These are phyloP conservation scores for Dictyostelium intermedium DNA, from an alignment of 78 protist species.

Conservation along the genomic window DNA sequence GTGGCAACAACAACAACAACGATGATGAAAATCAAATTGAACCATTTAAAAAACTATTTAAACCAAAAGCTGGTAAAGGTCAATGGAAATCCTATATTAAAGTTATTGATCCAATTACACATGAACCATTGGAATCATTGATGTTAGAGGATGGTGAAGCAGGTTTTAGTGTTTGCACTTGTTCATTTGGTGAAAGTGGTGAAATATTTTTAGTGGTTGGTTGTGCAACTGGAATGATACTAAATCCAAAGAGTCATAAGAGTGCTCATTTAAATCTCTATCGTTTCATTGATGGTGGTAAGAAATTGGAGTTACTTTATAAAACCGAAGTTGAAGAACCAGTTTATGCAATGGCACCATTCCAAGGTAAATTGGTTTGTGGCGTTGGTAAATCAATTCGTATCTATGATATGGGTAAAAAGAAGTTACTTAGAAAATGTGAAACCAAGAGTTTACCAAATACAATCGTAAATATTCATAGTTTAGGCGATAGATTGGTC, in stretches of 20 bases:
- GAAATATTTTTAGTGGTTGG: slow-evolving; percentile 92
- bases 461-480: slow-evolving; percentile 40
- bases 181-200: slow-evolving; percentile 79
- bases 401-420: slow-evolving; percentile 95
- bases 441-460: slow-evolving; percentile 85
- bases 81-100: slow-evolving; percentile 93
- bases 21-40: slow-evolving; percentile 57
- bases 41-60: not conserved
- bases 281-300: slow-evolving; percentile 58
- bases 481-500: slow-evolving; percentile 87
- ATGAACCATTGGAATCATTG: slow-evolving; percentile 69
- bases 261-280: slow-evolving; percentile 85
- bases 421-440: slow-evolving; percentile 94
- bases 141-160: slow-evolving; percentile 92
- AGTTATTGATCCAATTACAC: slow-evolving; percentile 78
- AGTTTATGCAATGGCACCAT: slow-evolving; percentile 90
- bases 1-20: slow-evolving; percentile 26
- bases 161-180: slow-evolving; percentile 65
- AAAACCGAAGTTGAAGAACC: slow-evolving; percentile 92
- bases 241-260: slow-evolving; percentile 68
- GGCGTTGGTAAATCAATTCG: slow-evolving; percentile 90
- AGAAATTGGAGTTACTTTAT: slow-evolving; percentile 78
- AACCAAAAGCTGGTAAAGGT: slow-evolving; percentile 82
- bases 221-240: slow-evolving; percentile 81
- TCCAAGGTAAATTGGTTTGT: slow-evolving; percentile 91